These are phyloP conservation scores for Naematelia encephala DNA, from an alignment of 768 basidiomycete genomes.

Conservation along the genomic window DNA sequence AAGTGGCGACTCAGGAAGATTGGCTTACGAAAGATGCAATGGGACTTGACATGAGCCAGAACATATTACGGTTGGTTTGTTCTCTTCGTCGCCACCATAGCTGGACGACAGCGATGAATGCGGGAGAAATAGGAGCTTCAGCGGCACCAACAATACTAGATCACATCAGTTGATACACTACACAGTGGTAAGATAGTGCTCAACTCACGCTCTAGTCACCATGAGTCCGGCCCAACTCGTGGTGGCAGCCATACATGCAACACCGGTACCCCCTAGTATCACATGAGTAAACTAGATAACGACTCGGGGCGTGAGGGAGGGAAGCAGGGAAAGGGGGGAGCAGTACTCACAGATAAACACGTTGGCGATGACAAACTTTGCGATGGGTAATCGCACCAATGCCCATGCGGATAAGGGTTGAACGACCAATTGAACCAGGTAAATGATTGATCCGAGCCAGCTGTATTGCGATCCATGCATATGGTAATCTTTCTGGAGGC, in stretches of 20 bases:
- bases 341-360: conserved; percentile 5
- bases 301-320: background rate
- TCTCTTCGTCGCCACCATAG: conserved; percentile 26
- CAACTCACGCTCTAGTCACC: conserved; percentile 4
- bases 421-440: conserved; percentile 13
- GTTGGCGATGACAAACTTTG: conserved; percentile 3
- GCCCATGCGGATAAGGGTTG: conserved; percentile 22
- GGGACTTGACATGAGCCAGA: conserved; percentile 17
- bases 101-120: conserved; percentile 53
- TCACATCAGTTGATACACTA: background rate
- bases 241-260: conserved; percentile 18
- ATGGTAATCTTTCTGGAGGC: conserved; percentile 47
- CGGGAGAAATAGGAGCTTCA: conserved; percentile 53
- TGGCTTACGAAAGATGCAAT: conserved; percentile 24
- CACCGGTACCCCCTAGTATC: conserved; percentile 15
- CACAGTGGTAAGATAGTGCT: background rate
- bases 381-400: conserved; percentile 14
- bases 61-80: conserved; percentile 20
- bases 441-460: conserved; percentile 10
- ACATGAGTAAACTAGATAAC: too few species aligned
- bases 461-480: conserved; percentile 11
- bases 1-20: too few species aligned
- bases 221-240: conserved; percentile 1
- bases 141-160: conserved; percentile 45
- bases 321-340: background rate